Conservation (phyloP, 768 basidiomycete species). For the Mycena crocata region DNA sequence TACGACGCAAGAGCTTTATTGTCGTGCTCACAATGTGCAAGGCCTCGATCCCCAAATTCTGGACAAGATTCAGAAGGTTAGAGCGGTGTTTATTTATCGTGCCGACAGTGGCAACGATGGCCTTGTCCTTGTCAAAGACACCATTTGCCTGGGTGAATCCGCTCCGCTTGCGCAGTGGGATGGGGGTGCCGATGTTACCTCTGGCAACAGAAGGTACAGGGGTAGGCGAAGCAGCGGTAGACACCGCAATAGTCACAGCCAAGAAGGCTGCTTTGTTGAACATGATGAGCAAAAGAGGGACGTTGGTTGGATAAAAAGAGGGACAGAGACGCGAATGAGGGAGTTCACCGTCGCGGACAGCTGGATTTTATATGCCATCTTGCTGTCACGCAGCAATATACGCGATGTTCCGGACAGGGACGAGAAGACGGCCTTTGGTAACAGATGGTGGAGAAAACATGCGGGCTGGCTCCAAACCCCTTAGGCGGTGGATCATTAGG, state of each 20-base stretch:
- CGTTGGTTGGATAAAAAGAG: background rate
- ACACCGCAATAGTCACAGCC: slow-evolving; percentile 8
- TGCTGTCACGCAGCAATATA: background rate
- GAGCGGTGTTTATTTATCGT: slow-evolving; percentile 50
- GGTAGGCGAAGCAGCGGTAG: background rate
- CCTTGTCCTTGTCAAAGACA: slow-evolving; percentile 35
- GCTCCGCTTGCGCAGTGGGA: slow-evolving; percentile 24
- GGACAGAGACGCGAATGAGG: background rate
- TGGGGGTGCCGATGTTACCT: background rate
- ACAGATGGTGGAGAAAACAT: background rate
- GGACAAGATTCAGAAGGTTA: slow-evolving; percentile 49
- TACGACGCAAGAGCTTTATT: background rate
- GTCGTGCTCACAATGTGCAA: slow-evolving; percentile 12
- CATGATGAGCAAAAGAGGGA: slow-evolving; percentile 19
- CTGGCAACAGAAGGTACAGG: background rate
- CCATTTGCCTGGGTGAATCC: slow-evolving; percentile 26
- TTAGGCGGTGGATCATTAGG: no score
- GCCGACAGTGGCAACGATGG: slow-evolving; percentile 18
- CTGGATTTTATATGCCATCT: background rate
- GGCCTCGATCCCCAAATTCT: slow-evolving; percentile 39
- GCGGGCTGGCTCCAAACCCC: no score
- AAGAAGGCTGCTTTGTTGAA: slow-evolving; percentile 14
- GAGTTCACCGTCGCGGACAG: background rate
- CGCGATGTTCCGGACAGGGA: no score
- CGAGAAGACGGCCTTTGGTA: no score